Conservation (phyloP, 2,329 filamentous ascomycete species). For the Colletotrichum sojae region DNA sequence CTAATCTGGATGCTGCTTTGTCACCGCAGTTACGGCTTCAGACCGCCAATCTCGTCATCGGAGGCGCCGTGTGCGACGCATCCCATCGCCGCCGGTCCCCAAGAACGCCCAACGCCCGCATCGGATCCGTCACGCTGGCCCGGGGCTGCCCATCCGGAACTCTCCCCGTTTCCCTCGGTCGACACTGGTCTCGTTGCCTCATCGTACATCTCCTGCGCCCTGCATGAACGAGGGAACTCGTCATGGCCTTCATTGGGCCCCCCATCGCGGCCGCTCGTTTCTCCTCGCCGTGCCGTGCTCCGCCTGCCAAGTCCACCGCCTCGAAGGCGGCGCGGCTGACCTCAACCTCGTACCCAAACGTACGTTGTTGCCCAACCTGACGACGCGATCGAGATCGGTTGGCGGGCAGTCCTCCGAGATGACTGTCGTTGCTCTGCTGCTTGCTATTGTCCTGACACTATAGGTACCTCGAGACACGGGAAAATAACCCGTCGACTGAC, state of each 20-base stretch:
- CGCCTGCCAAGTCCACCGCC: constrained; percentile 17
- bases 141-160: constrained; percentile 24
- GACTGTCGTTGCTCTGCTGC: background rate
- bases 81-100: constrained; percentile 7
- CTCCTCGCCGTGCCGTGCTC: constrained; percentile 21
- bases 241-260: constrained; percentile 16
- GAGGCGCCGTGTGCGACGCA: constrained; percentile 11
- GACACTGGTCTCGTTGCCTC: constrained; percentile 34
- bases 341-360: constrained; percentile 33
- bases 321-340: constrained; percentile 30
- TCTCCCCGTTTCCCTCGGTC: constrained; percentile 23
- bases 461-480: constrained; percentile 8
- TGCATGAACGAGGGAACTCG: constrained; percentile 38
- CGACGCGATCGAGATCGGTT: constrained; percentile 31
- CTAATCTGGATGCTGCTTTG: constrained; percentile 21
- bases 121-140: constrained; percentile 15
- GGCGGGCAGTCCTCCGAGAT: background rate
- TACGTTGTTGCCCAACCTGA: constrained; percentile 33
- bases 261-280: constrained; percentile 15
- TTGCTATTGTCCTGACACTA: background rate
- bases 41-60: constrained; percentile 25
- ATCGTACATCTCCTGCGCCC: constrained; percentile 33
- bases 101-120: constrained; percentile 27
- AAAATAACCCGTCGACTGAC: constrained; percentile 20
- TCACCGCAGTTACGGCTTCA: constrained; percentile 22